Evolutionary conservation across 192 early-diverging fungal genomes (phyloP).

Genomic region (Piromyces sp.): DNA sequence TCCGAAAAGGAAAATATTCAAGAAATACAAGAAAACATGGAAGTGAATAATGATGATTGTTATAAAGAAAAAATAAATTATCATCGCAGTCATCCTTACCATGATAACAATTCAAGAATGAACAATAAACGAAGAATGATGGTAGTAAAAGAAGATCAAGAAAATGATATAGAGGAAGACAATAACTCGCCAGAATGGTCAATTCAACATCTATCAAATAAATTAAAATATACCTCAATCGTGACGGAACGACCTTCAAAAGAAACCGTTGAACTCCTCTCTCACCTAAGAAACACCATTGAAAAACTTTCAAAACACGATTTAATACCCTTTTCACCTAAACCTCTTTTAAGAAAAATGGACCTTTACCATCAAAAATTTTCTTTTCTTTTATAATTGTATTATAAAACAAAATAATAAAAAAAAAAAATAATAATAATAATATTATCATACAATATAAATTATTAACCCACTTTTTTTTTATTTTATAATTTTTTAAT

Average conservation of each 20-base stretch:
- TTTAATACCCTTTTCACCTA: not conserved
- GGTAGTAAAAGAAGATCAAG: too few species aligned
- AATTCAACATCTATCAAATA: not conserved
- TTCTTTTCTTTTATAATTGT: not conserved
- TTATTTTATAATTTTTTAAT: too few species aligned
- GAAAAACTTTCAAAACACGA: not conserved
- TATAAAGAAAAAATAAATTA: too few species aligned
- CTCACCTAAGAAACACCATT: not conserved
- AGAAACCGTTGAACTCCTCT: not conserved
- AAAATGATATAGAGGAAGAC: too few species aligned
- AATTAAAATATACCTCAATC: not conserved
- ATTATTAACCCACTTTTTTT: too few species aligned
- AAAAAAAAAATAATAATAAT: too few species aligned
- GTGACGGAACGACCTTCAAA: not conserved
- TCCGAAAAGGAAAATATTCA: not conserved
- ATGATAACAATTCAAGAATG: too few species aligned
- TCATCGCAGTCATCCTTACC: too few species aligned
- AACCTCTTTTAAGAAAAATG: not conserved
- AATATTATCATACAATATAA: too few species aligned
- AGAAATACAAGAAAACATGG: not conserved
- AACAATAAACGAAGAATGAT: too few species aligned
- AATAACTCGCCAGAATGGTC: too few species aligned
- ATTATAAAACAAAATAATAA: too few species aligned
- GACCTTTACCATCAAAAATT: not conserved
- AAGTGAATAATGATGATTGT: not conserved